Percentiles rank a stretch among this genome's conserved stretches.
Evolutionary conservation across 192 early-diverging fungal genomes (phyloP).

Genomic region (Rhizophagus clarus): DNA sequence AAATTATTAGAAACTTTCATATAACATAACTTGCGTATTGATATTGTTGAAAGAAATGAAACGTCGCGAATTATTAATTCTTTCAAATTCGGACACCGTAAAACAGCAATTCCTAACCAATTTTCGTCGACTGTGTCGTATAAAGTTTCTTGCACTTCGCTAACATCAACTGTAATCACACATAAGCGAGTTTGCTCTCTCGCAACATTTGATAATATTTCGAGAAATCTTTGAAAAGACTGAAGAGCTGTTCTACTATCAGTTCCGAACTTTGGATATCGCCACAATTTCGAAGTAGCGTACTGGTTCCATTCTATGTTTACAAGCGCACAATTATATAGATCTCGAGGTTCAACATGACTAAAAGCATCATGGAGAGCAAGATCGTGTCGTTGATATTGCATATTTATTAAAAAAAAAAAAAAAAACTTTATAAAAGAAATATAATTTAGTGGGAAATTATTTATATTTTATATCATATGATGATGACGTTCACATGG

Average conservation of each 20-base stretch:
- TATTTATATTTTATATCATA: too few species aligned
- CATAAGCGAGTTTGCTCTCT: neutral
- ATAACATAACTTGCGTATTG: neutral
- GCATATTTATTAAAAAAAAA: neutral
- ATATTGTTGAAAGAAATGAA: slow-evolving; percentile 8
- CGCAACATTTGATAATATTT: neutral
- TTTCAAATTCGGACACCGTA: neutral
- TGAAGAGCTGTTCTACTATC: neutral
- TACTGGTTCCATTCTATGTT: neutral
- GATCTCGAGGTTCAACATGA: neutral
- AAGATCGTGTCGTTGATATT: neutral
- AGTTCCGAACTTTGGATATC: neutral
- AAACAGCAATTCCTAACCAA: slow-evolving; percentile 2
- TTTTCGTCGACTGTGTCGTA: slow-evolving; percentile 4
- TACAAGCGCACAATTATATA: slow-evolving; percentile 10
- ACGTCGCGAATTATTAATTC: neutral
- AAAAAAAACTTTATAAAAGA: too few species aligned
- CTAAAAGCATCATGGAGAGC: neutral
- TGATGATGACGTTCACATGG: neutral
- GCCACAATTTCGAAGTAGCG: neutral
- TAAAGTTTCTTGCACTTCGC: neutral
- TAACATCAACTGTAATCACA: slow-evolving; percentile 2
- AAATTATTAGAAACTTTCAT: neutral
- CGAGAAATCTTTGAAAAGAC: neutral
- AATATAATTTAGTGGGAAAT: too few species aligned